phyloP scores from a whole-genome alignment of 306 rosid species.

The Trichosanthes truncata region DNA sequence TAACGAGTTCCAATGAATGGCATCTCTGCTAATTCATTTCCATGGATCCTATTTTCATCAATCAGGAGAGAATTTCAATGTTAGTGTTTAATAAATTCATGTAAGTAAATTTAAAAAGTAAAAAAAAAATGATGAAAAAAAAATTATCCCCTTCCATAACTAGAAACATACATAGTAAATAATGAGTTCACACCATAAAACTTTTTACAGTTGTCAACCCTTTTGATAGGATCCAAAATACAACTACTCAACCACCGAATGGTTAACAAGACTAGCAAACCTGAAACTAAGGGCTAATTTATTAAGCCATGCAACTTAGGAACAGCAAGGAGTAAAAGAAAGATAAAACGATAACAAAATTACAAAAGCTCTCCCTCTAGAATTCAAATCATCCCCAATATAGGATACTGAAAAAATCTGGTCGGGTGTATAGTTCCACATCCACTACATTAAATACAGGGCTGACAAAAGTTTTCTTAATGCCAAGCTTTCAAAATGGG shows the following conservation, averaged over 20 bases:
- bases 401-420: neutral
- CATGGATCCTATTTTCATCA: slow-evolving; percentile 64
- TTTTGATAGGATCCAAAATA: neutral
- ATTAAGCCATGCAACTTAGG: neutral
- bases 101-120: neutral
- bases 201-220: neutral
- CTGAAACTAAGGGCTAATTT: neutral
- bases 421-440: neutral
- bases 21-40: slow-evolving; percentile 85
- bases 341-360: neutral
- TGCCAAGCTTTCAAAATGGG: neutral
- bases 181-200: neutral
- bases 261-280: neutral
- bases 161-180: neutral
- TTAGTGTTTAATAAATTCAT: neutral
- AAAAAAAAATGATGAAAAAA: neutral
- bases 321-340: neutral
- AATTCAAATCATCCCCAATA: neutral
- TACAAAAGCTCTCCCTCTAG: neutral
- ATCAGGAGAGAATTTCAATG: slow-evolving; percentile 16
- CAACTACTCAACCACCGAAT: neutral
- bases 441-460: neutral
- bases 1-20: slow-evolving; percentile 93
- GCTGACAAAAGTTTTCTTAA: neutral
- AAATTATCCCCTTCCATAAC: neutral